phyloP scores from a whole-genome alignment of 2,329 filamentous ascomycete species.

The Fusarium robinianum region DNA sequence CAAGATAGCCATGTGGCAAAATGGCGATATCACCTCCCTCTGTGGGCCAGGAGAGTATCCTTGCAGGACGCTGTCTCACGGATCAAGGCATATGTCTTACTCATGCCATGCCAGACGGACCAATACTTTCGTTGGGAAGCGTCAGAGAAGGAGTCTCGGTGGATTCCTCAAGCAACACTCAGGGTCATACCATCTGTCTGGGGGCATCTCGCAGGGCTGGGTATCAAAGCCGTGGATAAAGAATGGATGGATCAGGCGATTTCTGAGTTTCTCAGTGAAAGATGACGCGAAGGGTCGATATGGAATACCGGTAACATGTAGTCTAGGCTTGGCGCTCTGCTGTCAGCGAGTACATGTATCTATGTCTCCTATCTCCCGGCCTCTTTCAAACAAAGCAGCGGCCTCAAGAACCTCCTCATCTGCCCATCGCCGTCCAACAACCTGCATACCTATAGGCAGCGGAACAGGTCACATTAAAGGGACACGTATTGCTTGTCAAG shows the following conservation, averaged over 20 bases:
- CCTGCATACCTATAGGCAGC: conserved; percentile 40
- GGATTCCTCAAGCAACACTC: conserved; percentile 36
- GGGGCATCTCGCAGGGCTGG: conserved; percentile 44
- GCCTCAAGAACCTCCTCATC: conserved; percentile 32
- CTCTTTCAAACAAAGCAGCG: conserved; percentile 34
- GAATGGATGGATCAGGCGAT: conserved; percentile 42
- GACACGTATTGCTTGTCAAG: conserved; percentile 50
- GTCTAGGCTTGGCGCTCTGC: neutral
- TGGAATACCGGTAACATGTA: neutral
- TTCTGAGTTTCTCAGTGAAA: conserved; percentile 30
- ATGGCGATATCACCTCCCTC: conserved; percentile 42
- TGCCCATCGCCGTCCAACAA: conserved; percentile 36
- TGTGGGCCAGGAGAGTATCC: conserved; percentile 7
- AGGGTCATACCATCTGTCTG: conserved; percentile 43
- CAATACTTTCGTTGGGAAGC: conserved; percentile 62
- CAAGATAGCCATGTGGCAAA: conserved; percentile 52
- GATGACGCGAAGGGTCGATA: neutral
- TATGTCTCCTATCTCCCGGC: neutral
- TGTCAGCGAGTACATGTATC: neutral
- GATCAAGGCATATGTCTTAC: conserved; percentile 65
- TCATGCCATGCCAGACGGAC: conserved; percentile 66
- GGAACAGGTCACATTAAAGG: conserved; percentile 51
- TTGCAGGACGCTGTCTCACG: conserved; percentile 59
- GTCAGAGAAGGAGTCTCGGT: conserved; percentile 39
- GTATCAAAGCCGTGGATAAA: conserved; percentile 36